phyloP scores from a whole-genome alignment of 805 yeast genomes.

The Danielia oregonensis region DNA sequence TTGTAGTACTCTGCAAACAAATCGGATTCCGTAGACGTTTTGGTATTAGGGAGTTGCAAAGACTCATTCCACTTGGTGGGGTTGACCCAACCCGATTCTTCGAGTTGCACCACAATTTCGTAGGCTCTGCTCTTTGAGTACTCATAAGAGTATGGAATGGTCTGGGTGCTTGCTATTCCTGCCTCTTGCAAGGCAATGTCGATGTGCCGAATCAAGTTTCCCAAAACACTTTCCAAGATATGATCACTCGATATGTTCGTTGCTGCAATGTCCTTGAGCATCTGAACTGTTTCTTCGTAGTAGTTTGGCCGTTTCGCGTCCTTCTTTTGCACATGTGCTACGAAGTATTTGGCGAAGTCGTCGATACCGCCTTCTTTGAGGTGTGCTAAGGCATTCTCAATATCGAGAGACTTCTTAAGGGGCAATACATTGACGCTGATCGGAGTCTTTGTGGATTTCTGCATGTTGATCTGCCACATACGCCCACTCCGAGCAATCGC shows the following conservation, averaged over 20 bases:
- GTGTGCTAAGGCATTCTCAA: slow-evolving; percentile 14
- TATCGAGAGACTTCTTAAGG: slow-evolving; percentile 9
- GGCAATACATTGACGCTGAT: slow-evolving; percentile 34
- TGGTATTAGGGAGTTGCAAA: slow-evolving; percentile 41
- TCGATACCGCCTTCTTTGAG: slow-evolving; percentile 20
- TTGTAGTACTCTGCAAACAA: slow-evolving; percentile 41
- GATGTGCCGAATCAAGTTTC: slow-evolving; percentile 27
- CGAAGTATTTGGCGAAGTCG: slow-evolving; percentile 20
- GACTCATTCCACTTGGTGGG: slow-evolving; percentile 52
- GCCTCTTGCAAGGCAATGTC: slow-evolving; percentile 12
- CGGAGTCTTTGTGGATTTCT: slow-evolving; percentile 26
- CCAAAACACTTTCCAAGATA: slow-evolving; percentile 44
- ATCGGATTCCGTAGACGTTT: slow-evolving; percentile 41
- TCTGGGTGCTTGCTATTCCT: slow-evolving; percentile 3
- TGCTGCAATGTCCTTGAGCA: slow-evolving; percentile 53
- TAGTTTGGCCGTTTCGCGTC: slow-evolving; percentile 10
- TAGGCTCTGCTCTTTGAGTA: slow-evolving; percentile 53
- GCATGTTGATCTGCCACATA: slow-evolving; percentile 22
- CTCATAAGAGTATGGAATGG: slow-evolving; percentile 26
- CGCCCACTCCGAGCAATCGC: slow-evolving; percentile 11
- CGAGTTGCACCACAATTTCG: slow-evolving; percentile 35
- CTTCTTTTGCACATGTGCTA: background rate
- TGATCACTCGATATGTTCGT: slow-evolving; percentile 48
- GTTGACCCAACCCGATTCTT: slow-evolving; percentile 31
- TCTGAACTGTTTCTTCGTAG: slow-evolving; percentile 35